Percentiles rank a stretch among this genome's conserved stretches.
These are phyloP conservation scores for Kuraishia piskuri DNA, from an alignment of 805 yeast species.

Conservation along the genomic window DNA sequence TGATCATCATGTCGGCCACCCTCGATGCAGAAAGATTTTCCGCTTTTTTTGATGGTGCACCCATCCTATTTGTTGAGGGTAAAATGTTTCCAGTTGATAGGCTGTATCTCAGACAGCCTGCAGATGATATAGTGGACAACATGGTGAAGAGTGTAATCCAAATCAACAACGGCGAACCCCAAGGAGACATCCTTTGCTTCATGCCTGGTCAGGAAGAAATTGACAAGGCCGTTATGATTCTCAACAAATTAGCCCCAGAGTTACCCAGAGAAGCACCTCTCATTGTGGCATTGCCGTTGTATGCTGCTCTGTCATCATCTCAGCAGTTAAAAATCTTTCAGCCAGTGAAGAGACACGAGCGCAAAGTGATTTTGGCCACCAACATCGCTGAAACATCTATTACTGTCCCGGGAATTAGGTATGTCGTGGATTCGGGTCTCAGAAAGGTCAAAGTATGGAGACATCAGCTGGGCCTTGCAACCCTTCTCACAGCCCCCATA, in stretches of 20 bases:
- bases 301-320: slow-evolving; percentile 86
- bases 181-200: slow-evolving; percentile 89
- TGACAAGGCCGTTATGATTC: slow-evolving; percentile 65
- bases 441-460: slow-evolving; percentile 94
- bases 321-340: slow-evolving; percentile 78
- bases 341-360: slow-evolving; percentile 49
- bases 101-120: slow-evolving; percentile 50
- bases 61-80: slow-evolving; percentile 85
- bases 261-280: slow-evolving; percentile 70
- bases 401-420: slow-evolving; percentile 90
- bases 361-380: slow-evolving; percentile 88
- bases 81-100: slow-evolving; percentile 79
- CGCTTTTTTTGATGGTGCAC: slow-evolving; percentile 66
- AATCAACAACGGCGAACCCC: slow-evolving; percentile 67
- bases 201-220: slow-evolving; percentile 97
- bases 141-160: slow-evolving; percentile 68
- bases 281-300: slow-evolving; percentile 73
- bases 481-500: slow-evolving; percentile 83
- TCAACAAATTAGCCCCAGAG: slow-evolving; percentile 52
- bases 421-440: slow-evolving; percentile 87
- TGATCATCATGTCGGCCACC: slow-evolving; percentile 95
- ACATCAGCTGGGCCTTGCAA: slow-evolving; percentile 86
- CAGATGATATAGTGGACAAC: slow-evolving; percentile 80
- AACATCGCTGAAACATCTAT: slow-evolving; percentile 97
- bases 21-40: slow-evolving; percentile 86